Percentiles rank a stretch among this genome's conserved stretches.
phyloP scores from a whole-genome alignment of 805 yeast genomes.

The Yamadazyma sp. region DNA sequence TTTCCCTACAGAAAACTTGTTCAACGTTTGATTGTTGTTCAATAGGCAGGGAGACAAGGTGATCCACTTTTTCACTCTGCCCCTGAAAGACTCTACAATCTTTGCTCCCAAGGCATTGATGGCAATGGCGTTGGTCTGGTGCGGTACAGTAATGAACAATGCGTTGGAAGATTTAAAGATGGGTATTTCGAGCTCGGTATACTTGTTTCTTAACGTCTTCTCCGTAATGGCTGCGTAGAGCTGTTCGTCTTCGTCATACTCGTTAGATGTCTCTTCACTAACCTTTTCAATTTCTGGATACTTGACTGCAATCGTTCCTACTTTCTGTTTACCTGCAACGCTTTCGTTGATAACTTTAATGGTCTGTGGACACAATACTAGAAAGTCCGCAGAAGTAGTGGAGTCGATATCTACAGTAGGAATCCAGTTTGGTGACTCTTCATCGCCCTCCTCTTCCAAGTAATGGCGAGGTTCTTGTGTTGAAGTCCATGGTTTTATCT shows the following conservation, averaged over 20 bases:
- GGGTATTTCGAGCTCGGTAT: conserved; percentile 24
- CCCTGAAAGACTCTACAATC: conserved; percentile 17
- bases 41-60: conserved; percentile 38
- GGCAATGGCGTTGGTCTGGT: conserved; percentile 35
- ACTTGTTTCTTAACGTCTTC: conserved; percentile 23
- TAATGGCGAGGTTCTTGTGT: conserved; percentile 51
- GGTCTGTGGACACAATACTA: conserved; percentile 31
- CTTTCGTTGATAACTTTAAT: conserved; percentile 22
- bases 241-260: conserved; percentile 52
- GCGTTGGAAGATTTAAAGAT: conserved; percentile 15
- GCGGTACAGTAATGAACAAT: conserved; percentile 31
- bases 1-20: conserved; percentile 16
- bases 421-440: conserved; percentile 22
- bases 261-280: conserved; percentile 20
- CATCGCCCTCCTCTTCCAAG: conserved; percentile 41
- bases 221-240: conserved; percentile 38
- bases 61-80: conserved; percentile 24
- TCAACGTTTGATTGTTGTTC: conserved; percentile 29
- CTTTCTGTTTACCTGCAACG: conserved; percentile 11
- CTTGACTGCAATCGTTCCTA: conserved; percentile 6
- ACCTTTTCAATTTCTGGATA: conserved; percentile 6
- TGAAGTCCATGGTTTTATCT: conserved; percentile 50
- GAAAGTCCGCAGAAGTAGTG: conserved; percentile 18
- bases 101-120: conserved; percentile 28
- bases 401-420: conserved; percentile 28